phyloP scores from a whole-genome alignment of 345 rosid genomes.

The Syzygium aqueum region DNA sequence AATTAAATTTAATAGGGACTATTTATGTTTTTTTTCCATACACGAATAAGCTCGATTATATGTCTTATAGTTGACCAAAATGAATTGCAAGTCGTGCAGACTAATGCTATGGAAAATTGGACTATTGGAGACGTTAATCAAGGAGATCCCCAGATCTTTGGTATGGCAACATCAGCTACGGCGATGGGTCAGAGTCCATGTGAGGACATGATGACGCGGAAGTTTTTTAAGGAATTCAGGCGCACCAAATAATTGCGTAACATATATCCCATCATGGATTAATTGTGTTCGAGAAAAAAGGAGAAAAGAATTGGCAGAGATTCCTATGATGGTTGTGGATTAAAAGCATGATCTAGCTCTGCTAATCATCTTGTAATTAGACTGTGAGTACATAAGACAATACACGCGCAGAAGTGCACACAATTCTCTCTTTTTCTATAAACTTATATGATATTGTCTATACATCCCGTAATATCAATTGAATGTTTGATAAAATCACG shows the following conservation, averaged over 20 bases:
- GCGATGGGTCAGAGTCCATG: neutral
- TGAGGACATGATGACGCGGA: neutral
- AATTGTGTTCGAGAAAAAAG: neutral
- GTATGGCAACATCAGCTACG: neutral
- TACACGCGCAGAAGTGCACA: neutral
- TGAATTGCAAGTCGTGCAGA: neutral
- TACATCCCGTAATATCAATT: accelerated
- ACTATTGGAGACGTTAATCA: neutral
- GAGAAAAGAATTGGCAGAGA: neutral
- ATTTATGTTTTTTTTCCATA: too few species aligned
- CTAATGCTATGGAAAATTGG: neutral
- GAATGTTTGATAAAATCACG: neutral
- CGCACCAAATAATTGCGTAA: neutral
- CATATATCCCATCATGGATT: neutral
- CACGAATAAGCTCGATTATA: neutral
- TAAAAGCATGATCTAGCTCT: neutral
- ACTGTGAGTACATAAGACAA: neutral
- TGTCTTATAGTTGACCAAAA: neutral
- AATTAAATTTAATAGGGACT: too few species aligned
- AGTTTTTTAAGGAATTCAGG: neutral
- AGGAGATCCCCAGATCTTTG: neutral
- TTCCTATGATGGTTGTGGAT: neutral
- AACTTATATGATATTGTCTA: neutral
- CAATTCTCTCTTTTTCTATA: neutral
- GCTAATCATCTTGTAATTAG: neutral